Evolutionary conservation across 2,329 filamentous ascomycete species (phyloP), one percentile per base, ranked within the genome.

Genomic region (Chaetomiaceae sp.): DNA sequence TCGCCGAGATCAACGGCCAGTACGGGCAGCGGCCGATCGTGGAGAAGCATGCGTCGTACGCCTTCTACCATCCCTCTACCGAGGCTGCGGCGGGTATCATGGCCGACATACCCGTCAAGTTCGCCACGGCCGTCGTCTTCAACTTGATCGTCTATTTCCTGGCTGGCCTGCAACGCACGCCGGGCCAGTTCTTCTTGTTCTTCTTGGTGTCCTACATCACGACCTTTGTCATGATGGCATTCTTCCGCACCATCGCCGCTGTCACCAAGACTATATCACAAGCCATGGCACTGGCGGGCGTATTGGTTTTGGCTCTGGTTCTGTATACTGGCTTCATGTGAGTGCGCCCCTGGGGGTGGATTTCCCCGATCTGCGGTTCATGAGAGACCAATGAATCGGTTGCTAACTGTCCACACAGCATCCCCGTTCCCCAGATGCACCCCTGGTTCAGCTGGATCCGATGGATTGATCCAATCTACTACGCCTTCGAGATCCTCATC

Each of bases 391-490:
- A 12, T 10, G 5, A 33, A 1, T n/a, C 30, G 14, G 10, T 5
- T 5, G 10, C 30, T 43, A 17, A 47, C 50, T 1, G 2, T 3
- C 0, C 10, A 13, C 9, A 3, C 14, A 48, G 44, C 23, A 73
- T 79, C 30, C 61, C 68, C 0, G 63, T 69, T 2, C 68, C 70
- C 0, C 58, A 85, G 61, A 89, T 86, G 85, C 76, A 82, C 19
- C 78, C 77, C 0, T 92, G 86, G 85, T 83, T 86, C 43, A 71
- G 79, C 23, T 91, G 87, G 87, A 85, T 91, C 46, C 79, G 83
- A 23, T 89, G 83, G 69, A 73, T 90, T 44, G 85, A 90, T 53
- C 85, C 86, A 0, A 78, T 90, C 31, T 82, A 75, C 39, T 90
- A 90, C 61, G 83, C 77, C 2, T 92, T 90, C 20, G 59, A 61